Base-by-base conservation (phyloP, 768 basidiomycete species). In the Russula foetens region DNA sequence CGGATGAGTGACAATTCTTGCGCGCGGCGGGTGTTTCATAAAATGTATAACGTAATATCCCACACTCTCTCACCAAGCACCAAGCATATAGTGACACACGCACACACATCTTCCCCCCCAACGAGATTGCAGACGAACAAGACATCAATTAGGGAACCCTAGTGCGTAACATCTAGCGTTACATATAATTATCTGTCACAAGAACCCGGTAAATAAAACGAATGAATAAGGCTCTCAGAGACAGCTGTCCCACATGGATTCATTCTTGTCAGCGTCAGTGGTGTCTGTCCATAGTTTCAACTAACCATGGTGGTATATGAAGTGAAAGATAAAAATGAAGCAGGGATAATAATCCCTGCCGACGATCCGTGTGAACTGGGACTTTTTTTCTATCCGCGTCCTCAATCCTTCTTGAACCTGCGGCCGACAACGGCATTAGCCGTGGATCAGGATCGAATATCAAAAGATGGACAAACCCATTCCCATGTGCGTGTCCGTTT, bases 401-500 rank as follows among this genome's bases (percentile, higher is more conserved):
- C 21, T 63, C 23, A 65, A n/a, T 65, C 64, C 28, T 59, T 39
- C 57, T 65, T 63, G 28, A 50, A 43, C 21, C 64, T 63, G 46
- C 11, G 11, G 6, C n/a, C 44, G 28, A 47, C 29, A 23, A 29
- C n/a, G 14, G n/a, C 33, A 3, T 53, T 26, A 59, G 41, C 17
- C 6, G 35, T 53, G 21, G 28, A 19, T 47, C 53, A 6, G n/a
- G 23, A 47, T 44, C 8, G 24, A 41, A 14, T 24, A 21, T 17
- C 21, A 3, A 33, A n/a, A 46, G 39, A 39, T 54, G n/a, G 41
- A 53, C 71, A 19, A 64, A 75, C 73, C 67, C 71, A 58, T 68
- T 69, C 31, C 71, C 72, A 57, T 75, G 74, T 31, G 77, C 77
- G 43, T 75, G 69, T 55, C 81, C 81, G 70, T 81, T 83, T 43